These are phyloP conservation scores for Eimeria acervulina DNA, from an alignment of 169 alveolate species.

Conservation along the genomic window DNA sequence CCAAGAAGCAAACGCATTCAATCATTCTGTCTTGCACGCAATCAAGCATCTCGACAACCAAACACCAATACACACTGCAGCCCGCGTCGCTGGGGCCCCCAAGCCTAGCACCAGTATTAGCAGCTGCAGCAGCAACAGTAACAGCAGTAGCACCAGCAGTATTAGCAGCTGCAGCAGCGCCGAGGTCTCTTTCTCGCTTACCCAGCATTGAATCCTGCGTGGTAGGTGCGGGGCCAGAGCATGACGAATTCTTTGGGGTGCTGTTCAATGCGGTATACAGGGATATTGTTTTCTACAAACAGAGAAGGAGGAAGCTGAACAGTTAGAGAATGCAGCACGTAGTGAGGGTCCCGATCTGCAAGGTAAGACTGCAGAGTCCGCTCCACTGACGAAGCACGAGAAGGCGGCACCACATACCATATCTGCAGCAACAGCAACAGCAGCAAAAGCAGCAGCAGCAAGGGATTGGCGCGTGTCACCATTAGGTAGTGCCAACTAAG, in stretches of 20 bases:
- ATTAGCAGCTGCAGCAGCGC: not conserved
- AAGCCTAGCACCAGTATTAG: not conserved
- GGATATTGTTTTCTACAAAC: slow-evolving; percentile 91
- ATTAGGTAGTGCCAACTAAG: not conserved
- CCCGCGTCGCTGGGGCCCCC: no score
- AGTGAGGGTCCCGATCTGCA: slow-evolving; percentile 86
- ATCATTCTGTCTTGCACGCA: not conserved
- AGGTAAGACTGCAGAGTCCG: slow-evolving; percentile 87
- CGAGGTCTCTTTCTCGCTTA: not conserved
- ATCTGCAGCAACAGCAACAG: slow-evolving; percentile 77
- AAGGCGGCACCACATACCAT: slow-evolving; percentile 96
- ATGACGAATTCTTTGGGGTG: slow-evolving; percentile 94
- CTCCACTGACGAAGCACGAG: slow-evolving; percentile 92
- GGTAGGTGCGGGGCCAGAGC: slow-evolving; percentile 95
- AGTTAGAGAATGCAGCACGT: slow-evolving; percentile 89
- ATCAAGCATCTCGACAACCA: not conserved
- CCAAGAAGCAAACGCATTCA: not conserved
- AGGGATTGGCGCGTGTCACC: not conserved
- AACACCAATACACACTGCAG: no score
- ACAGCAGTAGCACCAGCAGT: not conserved
- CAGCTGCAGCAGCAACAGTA: not conserved
- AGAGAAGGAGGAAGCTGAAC: slow-evolving; percentile 94
- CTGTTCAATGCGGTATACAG: slow-evolving; percentile 92
- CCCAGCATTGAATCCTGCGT: slow-evolving; percentile 97
- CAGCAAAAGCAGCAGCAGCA: not conserved